Percentiles rank a stretch among this genome's conserved stretches.
These are phyloP conservation scores for Leishmania tropica DNA, from an alignment of 208 protist species.

Conservation along the genomic window DNA sequence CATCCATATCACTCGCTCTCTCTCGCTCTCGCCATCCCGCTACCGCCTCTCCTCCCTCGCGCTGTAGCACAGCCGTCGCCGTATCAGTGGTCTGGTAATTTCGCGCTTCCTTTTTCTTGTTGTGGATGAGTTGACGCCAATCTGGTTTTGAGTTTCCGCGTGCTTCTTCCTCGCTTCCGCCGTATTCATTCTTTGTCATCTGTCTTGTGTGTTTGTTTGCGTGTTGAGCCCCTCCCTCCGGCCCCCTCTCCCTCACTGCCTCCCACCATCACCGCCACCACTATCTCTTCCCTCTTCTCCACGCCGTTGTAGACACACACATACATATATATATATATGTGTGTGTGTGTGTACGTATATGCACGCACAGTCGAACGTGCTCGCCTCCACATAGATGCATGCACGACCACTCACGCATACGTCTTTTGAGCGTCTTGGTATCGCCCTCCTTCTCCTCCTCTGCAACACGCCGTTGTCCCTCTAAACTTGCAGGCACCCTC, in stretches of 20 bases:
- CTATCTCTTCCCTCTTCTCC: background rate
- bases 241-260: background rate
- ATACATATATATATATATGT: background rate
- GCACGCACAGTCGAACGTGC: too few species aligned
- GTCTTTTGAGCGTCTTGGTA: background rate
- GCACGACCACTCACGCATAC: background rate
- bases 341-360: background rate
- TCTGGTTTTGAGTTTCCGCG: background rate
- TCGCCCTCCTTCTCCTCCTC: background rate
- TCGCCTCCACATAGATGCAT: background rate
- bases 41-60: background rate
- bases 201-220: background rate
- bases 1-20: too few species aligned
- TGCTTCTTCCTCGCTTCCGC: background rate
- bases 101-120: conserved; percentile 8
- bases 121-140: background rate
- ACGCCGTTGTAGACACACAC: background rate
- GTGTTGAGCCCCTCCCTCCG: background rate
- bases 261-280: background rate
- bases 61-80: background rate
- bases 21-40: background rate
- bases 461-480: background rate
- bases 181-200: background rate
- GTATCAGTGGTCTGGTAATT: background rate
- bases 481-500: background rate